Base-by-base conservation (phyloP, 768 basidiomycete genomes). In the Tricholoma sp. region DNA sequence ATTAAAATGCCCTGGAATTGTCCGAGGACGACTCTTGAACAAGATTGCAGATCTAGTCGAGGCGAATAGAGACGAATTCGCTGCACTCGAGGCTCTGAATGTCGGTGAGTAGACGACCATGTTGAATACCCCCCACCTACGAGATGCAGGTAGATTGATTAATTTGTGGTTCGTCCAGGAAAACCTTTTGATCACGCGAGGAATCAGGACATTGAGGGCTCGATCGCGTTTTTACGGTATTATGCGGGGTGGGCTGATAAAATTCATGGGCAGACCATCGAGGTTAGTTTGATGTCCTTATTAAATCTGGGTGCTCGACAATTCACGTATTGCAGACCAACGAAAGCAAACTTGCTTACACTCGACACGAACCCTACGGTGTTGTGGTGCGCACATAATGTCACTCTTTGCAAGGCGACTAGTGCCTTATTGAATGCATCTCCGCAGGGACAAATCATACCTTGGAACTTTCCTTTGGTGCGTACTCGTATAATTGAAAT, bases 381-480 rank as follows among this genome's bases (percentile, higher is more conserved):
- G 41, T 43, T 19, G 41, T 43, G 6, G 41, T 43, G 8, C n/a
- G 41, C 19, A 19, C 19, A 7, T n/a, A n/a, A n/a, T n/a, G n/a
- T 3, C 41, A 8, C 19, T 43, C 18, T 27, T 27, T n/a, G n/a
- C n/a, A n/a, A 5, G 24, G 5, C 5, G 24, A 2, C 24, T 27
- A 5, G 24, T n/a, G n/a, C n/a, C 24, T 27, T 3, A 9, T 10
- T 43, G 5, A 18, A 43, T 9, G 7, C 41, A 7, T 8, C 18
- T 5, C 7, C 41, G 2, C 41, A 71, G 65, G 73, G 71, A 10
- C 71, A 74, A 68, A 83, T 83, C 62, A 80, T 83, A 35, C 82
- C 83, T 12, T 84, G 83, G 82, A 79, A 77, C 66, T 78, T 75
- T 65, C 71, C 74, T 37, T 41, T 65, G 37, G 66, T 64, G 45